A percentile compares a stretch with the other conserved stretches of the same genome.
Conservation (phyloP, 768 basidiomycete species). For the Rhodocollybia butyracea region DNA sequence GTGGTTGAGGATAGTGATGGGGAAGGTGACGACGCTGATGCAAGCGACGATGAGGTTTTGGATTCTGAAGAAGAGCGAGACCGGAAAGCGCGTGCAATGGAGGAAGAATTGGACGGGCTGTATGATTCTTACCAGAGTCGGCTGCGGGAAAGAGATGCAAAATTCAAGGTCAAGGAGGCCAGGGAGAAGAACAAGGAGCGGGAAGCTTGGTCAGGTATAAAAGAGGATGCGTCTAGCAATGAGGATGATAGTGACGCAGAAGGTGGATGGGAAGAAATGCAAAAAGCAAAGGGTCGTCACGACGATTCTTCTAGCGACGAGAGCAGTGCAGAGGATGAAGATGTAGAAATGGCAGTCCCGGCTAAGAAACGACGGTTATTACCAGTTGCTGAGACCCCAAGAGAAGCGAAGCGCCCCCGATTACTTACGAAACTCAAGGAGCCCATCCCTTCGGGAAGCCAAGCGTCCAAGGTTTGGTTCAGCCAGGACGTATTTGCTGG, state of each 20-base stretch:
- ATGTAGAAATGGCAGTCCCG: constrained; percentile 18
- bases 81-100: constrained; percentile 56
- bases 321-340: constrained; percentile 44
- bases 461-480: constrained; percentile 89
- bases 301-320: constrained; percentile 52
- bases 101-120: constrained; percentile 83
- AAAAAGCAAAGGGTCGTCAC: constrained; percentile 46
- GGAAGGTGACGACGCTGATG: constrained; percentile 24
- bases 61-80: constrained; percentile 73
- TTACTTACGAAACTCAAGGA: constrained; percentile 47
- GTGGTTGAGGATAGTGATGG: constrained; percentile 38
- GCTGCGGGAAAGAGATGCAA: constrained; percentile 80
- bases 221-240: constrained; percentile 22
- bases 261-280: constrained; percentile 73
- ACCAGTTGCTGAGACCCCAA: constrained; percentile 17
- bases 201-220: constrained; percentile 83
- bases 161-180: constrained; percentile 80
- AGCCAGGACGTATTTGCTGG: constrained; percentile 87
- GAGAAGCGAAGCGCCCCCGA: constrained; percentile 47
- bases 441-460: constrained; percentile 35
- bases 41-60: constrained; percentile 37
- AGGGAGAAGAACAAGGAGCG: constrained; percentile 68
- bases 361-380: constrained; percentile 45
- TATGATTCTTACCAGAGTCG: constrained; percentile 86
- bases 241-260: constrained; percentile 42